A percentile compares a stretch with the other conserved stretches of the same genome.
Evolutionary conservation across 805 yeast genomes (phyloP).

Genomic region (Pichia manshurica): DNA sequence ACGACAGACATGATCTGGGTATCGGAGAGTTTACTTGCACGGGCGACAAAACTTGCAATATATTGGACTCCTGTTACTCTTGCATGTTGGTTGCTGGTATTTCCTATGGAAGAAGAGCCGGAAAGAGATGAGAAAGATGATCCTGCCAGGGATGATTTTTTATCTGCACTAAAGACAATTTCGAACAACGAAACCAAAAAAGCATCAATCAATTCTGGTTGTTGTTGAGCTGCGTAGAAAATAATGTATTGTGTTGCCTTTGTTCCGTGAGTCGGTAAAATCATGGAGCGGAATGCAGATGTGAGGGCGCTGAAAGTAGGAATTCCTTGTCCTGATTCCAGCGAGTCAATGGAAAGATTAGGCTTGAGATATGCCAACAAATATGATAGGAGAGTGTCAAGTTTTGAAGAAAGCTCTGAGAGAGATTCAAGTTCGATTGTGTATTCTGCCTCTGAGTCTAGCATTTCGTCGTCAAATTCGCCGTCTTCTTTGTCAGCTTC

Average conservation of each 20-base stretch:
- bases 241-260: conserved; percentile 79
- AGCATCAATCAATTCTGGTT: conserved; percentile 78
- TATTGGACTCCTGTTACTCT: conserved; percentile 90
- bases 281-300: conserved; percentile 71
- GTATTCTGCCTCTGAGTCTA: conserved; percentile 41
- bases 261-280: conserved; percentile 89
- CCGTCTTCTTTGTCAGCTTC: conserved; percentile 19
- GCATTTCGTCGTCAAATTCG: conserved; percentile 34
- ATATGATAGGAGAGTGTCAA: conserved; percentile 62
- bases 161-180: conserved; percentile 56
- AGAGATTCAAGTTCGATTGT: conserved; percentile 42
- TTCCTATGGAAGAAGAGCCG: background rate
- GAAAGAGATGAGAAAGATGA: background rate
- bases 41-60: conserved; percentile 80
- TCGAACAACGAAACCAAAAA: conserved; percentile 78
- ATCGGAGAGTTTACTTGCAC: conserved; percentile 68
- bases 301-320: conserved; percentile 66
- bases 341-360: conserved; percentile 44
- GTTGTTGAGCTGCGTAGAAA: conserved; percentile 76
- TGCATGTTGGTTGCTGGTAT: conserved; percentile 1
- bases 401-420: conserved; percentile 54
- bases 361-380: conserved; percentile 47
- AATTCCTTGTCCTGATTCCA: conserved; percentile 60
- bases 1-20: conserved; percentile 76
- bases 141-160: conserved; percentile 3